Base-by-base conservation (phyloP, 2,329 filamentous ascomycete genomes). In the Phyllosticta paracitricarpa region DNA sequence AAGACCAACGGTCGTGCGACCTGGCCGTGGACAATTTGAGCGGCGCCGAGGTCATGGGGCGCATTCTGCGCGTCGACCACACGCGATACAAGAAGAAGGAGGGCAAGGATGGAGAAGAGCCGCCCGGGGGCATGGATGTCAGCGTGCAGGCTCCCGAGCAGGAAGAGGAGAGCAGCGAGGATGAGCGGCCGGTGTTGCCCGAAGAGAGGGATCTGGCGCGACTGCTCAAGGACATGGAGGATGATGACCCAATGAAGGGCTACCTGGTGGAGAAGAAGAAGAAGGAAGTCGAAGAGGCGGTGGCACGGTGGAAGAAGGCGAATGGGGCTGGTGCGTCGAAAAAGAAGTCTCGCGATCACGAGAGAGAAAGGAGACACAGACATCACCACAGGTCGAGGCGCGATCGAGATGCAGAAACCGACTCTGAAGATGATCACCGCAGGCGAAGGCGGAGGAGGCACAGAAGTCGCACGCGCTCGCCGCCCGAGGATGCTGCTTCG, bases 211-310 rank as follows among this genome's bases (percentile, higher is more conserved):
- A 97, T 71, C 76, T 97, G 57, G 84, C 84, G 57, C 81, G 85
- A 54, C 73, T 97, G 61, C 84, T 95, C 58, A 78, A 83, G 59
- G 86, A 93, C 17, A 88, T 95, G 65, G 94, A 97, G 66, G 92
- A 97, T 25, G 93, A 97, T 64, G 94, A 99, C 72, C 94, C 94
- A 0, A 99, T 99, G 94, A 97, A 96, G 75, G 85, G 84, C 48
- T 97, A 89, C 68, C 72, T 97, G 65, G 85, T 97, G 58, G 84
- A 93, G 65, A 89, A 96, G 75, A 97, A 97, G 81, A 91, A 89
- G 75, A 90, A 91, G 71, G 90, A 96, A 72, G 83, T 96, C 12
- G 85, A 88, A 60, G 82, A 83, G 62, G 92, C 90, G 2, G 75
- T 89, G 66, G 79, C 80, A 65, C 81, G 75, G 66, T 71, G 81